phyloP scores from a whole-genome alignment of 768 basidiomycete genomes.

The Boletus tylopilopsis region DNA sequence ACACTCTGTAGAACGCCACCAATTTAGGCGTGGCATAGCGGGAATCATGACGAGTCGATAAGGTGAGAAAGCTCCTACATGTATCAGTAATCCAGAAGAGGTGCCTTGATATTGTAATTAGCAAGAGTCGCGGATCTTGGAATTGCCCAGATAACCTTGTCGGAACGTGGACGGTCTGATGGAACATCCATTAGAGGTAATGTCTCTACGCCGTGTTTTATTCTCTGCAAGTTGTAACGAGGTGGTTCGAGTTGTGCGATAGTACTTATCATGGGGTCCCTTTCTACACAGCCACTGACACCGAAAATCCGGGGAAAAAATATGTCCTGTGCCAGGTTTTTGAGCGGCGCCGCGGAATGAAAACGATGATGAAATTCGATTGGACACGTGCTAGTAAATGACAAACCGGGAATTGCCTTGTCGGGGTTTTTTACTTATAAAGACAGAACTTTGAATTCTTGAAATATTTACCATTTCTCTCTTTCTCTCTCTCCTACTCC shows the following conservation, averaged over 20 bases:
- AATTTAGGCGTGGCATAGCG: no score
- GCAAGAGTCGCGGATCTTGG: constrained; percentile 18
- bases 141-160: constrained; percentile 21
- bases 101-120: no score
- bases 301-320: constrained; percentile 14
- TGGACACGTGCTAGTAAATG: constrained; percentile 17
- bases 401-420: constrained; percentile 23
- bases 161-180: constrained; percentile 3
- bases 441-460: no score
- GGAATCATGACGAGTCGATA: no score
- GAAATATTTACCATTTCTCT: no score
- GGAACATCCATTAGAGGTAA: background rate
- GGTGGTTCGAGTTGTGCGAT: no score
- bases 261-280: background rate
- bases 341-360: constrained; percentile 10
- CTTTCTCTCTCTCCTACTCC: background rate
- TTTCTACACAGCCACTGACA: background rate
- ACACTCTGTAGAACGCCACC: no score
- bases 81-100: no score
- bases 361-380: constrained; percentile 9
- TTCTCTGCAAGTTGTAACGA: no score
- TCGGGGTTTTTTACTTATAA: constrained; percentile 31
- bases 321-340: constrained; percentile 2
- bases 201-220: constrained; percentile 12
- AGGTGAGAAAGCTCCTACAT: no score